These are phyloP conservation scores for Neonothopanus nambi DNA, from an alignment of 1,284 basidiomycete species.

Conservation along the genomic window DNA sequence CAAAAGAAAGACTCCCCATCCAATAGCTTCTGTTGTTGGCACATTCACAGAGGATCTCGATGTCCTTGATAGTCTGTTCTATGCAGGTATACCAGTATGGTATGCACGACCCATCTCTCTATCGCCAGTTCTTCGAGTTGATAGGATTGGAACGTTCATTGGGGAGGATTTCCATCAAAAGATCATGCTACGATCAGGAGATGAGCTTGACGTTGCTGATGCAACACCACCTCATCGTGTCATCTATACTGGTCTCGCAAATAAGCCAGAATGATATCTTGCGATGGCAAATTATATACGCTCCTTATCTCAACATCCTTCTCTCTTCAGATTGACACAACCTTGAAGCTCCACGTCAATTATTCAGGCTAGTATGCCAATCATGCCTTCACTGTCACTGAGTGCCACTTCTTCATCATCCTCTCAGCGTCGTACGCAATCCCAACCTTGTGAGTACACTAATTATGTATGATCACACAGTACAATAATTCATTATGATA, in stretches of 20 bases:
- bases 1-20: too few species aligned
- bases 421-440: background rate
- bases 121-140: background rate
- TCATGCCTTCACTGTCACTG: too few species aligned
- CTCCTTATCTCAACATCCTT: too few species aligned
- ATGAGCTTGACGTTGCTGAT: background rate
- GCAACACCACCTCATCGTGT: background rate
- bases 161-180: background rate
- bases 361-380: too few species aligned
- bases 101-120: background rate
- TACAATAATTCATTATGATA: too few species aligned
- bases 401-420: background rate
- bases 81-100: slow-evolving; percentile 12
- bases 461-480: background rate
- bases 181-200: background rate
- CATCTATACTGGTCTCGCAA: slow-evolving; percentile 12
- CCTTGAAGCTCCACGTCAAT: too few species aligned
- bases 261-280: too few species aligned
- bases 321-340: too few species aligned
- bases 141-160: background rate
- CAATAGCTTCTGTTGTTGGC: too few species aligned
- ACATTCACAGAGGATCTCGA: slow-evolving; percentile 5
- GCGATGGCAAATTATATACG: too few species aligned
- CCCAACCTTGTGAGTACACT: background rate
- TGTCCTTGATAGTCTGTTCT: background rate